Conservation (phyloP, 2,329 filamentous ascomycete species). For the Rhynchosporium agropyri region DNA sequence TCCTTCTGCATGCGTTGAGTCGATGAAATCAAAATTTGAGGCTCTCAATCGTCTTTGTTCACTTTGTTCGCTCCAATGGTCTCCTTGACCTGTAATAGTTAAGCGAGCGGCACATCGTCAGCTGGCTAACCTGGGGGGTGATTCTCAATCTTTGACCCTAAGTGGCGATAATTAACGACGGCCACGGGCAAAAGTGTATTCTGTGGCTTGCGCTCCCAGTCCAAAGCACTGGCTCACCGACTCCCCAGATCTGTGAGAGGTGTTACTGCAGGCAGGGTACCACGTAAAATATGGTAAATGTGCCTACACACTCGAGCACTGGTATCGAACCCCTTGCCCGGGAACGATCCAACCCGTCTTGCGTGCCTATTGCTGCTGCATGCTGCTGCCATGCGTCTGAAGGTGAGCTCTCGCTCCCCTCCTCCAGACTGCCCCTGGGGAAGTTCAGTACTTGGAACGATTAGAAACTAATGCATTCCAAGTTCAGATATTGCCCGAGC, state of each 20-base stretch:
- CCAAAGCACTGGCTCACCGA: slow-evolving; percentile 8
- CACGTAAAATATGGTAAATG: not conserved
- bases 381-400: not conserved
- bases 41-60: too few species aligned
- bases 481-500: too few species aligned
- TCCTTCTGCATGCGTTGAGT: too few species aligned
- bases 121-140: not conserved
- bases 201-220: slow-evolving; percentile 5
- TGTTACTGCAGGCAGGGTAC: not conserved
- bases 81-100: too few species aligned
- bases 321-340: not conserved
- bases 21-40: too few species aligned
- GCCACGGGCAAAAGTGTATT: not conserved
- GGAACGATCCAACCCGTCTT: not conserved
- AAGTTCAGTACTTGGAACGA: not conserved
- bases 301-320: not conserved
- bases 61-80: too few species aligned
- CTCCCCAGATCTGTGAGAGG: not conserved
- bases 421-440: not conserved
- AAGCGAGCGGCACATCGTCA: not conserved
- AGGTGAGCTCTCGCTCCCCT: not conserved
- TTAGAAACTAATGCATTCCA: too few species aligned
- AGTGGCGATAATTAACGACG: slow-evolving; percentile 10
- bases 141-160: not conserved
- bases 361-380: not conserved